These are phyloP conservation scores for Colletotrichum sp. DNA, from an alignment of 2,329 filamentous ascomycete species.

Conservation along the genomic window DNA sequence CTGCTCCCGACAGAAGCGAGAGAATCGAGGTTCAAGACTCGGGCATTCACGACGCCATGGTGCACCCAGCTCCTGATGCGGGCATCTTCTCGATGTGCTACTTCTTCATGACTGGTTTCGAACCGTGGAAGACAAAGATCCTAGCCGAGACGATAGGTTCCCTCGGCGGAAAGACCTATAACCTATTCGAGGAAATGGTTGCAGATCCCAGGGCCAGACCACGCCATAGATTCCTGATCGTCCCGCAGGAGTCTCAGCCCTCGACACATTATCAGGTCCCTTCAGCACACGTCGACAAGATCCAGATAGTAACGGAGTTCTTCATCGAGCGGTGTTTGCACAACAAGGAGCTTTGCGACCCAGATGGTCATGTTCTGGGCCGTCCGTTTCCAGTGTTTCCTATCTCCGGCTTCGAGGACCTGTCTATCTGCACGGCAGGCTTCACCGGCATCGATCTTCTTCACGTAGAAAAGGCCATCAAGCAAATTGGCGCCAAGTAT, in stretches of 20 bases:
- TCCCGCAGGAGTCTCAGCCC: slow-evolving; percentile 56
- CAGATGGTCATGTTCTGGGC: slow-evolving; percentile 74
- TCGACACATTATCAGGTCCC: slow-evolving; percentile 44
- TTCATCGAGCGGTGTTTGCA: slow-evolving; percentile 91
- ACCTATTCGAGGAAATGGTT: slow-evolving; percentile 46
- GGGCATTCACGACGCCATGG: slow-evolving; percentile 30
- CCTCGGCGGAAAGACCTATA: slow-evolving; percentile 49
- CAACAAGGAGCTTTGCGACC: slow-evolving; percentile 73
- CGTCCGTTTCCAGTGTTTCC: slow-evolving; percentile 76
- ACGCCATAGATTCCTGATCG: slow-evolving; percentile 54
- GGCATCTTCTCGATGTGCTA: slow-evolving; percentile 60
- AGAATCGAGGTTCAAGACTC: slow-evolving; percentile 30
- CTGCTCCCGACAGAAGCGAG: slow-evolving; percentile 2
- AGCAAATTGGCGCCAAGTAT: slow-evolving; percentile 80
- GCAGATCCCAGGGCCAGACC: slow-evolving; percentile 31
- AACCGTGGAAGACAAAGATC: slow-evolving; percentile 52
- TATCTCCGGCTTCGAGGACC: slow-evolving; percentile 69
- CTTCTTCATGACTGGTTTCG: slow-evolving; percentile 68
- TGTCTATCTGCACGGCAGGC: slow-evolving; percentile 80
- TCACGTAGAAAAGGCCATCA: slow-evolving; percentile 80
- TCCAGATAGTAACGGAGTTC: slow-evolving; percentile 79
- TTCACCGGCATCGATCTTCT: slow-evolving; percentile 85
- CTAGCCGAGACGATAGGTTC: slow-evolving; percentile 53
- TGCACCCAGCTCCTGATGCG: slow-evolving; percentile 25
- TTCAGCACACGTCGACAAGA: slow-evolving; percentile 39